phyloP scores from a whole-genome alignment of 805 yeast species.

The Wickerhamiella shivajii region DNA sequence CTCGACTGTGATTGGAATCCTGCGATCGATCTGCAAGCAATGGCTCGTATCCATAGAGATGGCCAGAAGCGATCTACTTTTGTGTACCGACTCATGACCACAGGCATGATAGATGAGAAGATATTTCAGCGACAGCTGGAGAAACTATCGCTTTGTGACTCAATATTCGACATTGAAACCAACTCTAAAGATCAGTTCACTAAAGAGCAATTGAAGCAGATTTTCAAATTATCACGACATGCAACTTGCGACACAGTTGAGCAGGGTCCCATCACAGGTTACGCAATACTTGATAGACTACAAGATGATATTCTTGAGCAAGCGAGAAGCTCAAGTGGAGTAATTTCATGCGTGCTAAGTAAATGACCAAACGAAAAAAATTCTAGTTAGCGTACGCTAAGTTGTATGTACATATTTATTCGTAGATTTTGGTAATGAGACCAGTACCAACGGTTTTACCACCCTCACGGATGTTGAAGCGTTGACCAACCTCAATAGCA shows the following conservation, averaged over 20 bases:
- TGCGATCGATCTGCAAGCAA: slow-evolving; percentile 78
- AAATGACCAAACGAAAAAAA: too few species aligned
- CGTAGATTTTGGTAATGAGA: slow-evolving; percentile 81
- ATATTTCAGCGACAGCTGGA: slow-evolving; percentile 82
- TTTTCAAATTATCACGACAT: slow-evolving; percentile 44
- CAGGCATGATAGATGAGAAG: slow-evolving; percentile 82
- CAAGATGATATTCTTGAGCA: too few species aligned
- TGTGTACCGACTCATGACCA: slow-evolving; percentile 69
- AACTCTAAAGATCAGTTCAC: slow-evolving; percentile 44
- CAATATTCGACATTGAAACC: slow-evolving; percentile 35
- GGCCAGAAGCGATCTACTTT: slow-evolving; percentile 72
- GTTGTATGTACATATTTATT: too few species aligned
- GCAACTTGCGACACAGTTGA: slow-evolving; percentile 64
- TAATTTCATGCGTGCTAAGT: too few species aligned
- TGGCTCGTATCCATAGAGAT: slow-evolving; percentile 90
- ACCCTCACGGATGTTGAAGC: slow-evolving; percentile 99
- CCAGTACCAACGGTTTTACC: slow-evolving; percentile 99
- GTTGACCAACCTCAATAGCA: slow-evolving; percentile 90
- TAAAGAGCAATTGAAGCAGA: slow-evolving; percentile 50
- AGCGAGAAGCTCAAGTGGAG: too few species aligned
- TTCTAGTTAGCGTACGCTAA: too few species aligned
- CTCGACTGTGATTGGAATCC: slow-evolving; percentile 98
- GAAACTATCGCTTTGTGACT: slow-evolving; percentile 65
- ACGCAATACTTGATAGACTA: background rate
- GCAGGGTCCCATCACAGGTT: slow-evolving; percentile 3